Evolutionary conservation across 2,329 filamentous ascomycete species (phyloP), one percentile per base, ranked within the genome.

Genomic region (Aspergillus uvarum): DNA sequence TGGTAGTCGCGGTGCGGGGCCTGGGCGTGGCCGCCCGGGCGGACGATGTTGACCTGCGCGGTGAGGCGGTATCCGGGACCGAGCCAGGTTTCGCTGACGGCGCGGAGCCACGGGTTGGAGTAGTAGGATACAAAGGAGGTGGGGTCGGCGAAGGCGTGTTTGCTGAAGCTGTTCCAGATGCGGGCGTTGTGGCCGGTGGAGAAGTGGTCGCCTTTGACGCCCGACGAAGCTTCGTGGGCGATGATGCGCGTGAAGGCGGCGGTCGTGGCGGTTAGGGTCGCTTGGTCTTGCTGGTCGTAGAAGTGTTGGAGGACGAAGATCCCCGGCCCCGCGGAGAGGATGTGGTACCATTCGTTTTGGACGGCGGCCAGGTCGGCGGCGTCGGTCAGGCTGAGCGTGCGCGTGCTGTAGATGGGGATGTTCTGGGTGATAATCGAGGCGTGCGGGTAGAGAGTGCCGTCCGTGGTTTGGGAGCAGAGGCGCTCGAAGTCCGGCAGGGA

Each of bases 91-190:
- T 80, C 78, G 51, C 79, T 81, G 24, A 87, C 79, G 7, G 81
- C 68, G 0, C 76, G 72, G 2, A 88, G 78, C 77, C 82, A 86
- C 0, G 84, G 84, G 63, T 88, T 88, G 4, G 83, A 79, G 71
- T 85, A 87, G 77, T 88, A 88, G 6, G 69, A 60, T 0, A 83
- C 61, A 66, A 88, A 88, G 0, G 81, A 83, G 0, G 67, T 48
- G 0, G 85, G 81, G 62, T 86, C 80, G 29, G 74, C 68, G 2
- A 83, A 69, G 21, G 79, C 82, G 66, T 88, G 86, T 67, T 88
- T 89, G 63, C 81, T 81, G 72, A 88, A 85, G 0, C 85, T 85
- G 74, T 88, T 88, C 85, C 85, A 89, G 74, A 88, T 87, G 10
- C 86, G 80, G 56, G 83, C 79, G 67, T 88, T 88, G 24, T 79